A percentile compares a stretch with the other conserved stretches of the same genome.
Conservation (phyloP, 2,329 filamentous ascomycete genomes). For the Claviceps africana region DNA sequence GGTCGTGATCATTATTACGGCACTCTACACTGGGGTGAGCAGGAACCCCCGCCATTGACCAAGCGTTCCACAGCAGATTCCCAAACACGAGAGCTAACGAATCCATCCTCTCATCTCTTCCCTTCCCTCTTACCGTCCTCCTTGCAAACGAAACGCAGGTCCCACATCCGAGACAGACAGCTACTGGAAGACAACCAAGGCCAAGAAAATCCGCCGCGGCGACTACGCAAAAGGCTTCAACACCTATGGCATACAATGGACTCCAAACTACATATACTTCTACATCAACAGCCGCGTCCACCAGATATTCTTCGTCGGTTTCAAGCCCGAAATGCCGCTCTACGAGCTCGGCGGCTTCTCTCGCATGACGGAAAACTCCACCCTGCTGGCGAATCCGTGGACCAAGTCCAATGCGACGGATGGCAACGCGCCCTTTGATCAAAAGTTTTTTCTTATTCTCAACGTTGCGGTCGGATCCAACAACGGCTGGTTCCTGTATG, state of each 20-base stretch:
- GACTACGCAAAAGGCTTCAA: conserved; percentile 30
- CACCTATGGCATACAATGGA: conserved; percentile 40
- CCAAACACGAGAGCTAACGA: too few species aligned
- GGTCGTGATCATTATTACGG: conserved; percentile 29
- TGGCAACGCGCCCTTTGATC: conserved; percentile 36
- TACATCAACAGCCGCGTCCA: conserved; percentile 33
- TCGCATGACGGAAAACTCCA: conserved; percentile 25
- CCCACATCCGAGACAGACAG: conserved; percentile 15
- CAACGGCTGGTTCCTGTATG: conserved; percentile 33
- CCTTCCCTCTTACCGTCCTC: too few species aligned
- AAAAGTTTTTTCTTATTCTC: conserved; percentile 35
- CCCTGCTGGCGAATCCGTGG: conserved; percentile 31
- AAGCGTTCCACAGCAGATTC: too few species aligned
- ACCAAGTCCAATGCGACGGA: conserved; percentile 19
- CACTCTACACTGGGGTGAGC: conserved; percentile 33
- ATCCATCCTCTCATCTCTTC: too few species aligned
- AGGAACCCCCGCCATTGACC: too few species aligned
- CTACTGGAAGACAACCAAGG: conserved; percentile 21
- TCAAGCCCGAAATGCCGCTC: conserved; percentile 19
- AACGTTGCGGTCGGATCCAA: conserved; percentile 36
- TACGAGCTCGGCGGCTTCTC: conserved; percentile 30
- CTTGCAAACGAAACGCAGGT: conserved; percentile 8
- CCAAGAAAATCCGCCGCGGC: conserved; percentile 20
- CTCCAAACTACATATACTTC: conserved; percentile 36
- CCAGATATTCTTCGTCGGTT: conserved; percentile 25